These are phyloP conservation scores for Euphorbia lathyris DNA, from an alignment of 345 rosid species.

Conservation along the genomic window DNA sequence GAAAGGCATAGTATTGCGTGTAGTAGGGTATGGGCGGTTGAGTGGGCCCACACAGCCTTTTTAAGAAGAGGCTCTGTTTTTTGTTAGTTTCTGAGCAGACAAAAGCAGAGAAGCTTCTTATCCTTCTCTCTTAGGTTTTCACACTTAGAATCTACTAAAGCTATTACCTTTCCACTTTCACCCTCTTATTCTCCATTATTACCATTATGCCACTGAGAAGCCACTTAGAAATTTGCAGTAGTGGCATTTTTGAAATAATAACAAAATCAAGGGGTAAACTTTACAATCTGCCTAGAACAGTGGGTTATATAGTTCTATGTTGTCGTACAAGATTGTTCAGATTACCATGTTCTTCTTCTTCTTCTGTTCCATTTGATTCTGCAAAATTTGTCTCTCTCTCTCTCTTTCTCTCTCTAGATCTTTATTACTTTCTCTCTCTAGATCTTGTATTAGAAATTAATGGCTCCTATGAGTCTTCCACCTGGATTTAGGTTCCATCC, in stretches of 20 bases:
- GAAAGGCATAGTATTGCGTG: slow-evolving; percentile 35
- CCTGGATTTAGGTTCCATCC: slow-evolving; percentile 89
- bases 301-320: slow-evolving; percentile 33
- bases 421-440: not conserved
- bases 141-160: slow-evolving; percentile 53
- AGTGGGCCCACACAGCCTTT: slow-evolving; percentile 35
- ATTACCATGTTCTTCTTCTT: not conserved
- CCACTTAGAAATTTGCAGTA: too few species aligned
- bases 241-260: slow-evolving; percentile 36
- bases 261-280: slow-evolving; percentile 1
- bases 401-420: not conserved
- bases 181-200: slow-evolving; percentile 6
- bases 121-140: slow-evolving; percentile 38
- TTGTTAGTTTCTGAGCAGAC: slow-evolving; percentile 49
- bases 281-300: slow-evolving; percentile 14
- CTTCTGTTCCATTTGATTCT: slow-evolving; percentile 8
- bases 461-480: slow-evolving; percentile 77
- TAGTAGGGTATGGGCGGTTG: slow-evolving; percentile 33
- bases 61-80: slow-evolving; percentile 24
- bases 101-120: slow-evolving; percentile 56
- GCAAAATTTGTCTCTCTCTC: slow-evolving; percentile 6
- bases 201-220: slow-evolving; percentile 16
- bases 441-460: not conserved
- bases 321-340: slow-evolving; percentile 25
- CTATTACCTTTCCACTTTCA: slow-evolving; percentile 13